A percentile compares a stretch with the other conserved stretches of the same genome.
Evolutionary conservation across 768 basidiomycete genomes (phyloP).

Genomic region (Galerina marginata): DNA sequence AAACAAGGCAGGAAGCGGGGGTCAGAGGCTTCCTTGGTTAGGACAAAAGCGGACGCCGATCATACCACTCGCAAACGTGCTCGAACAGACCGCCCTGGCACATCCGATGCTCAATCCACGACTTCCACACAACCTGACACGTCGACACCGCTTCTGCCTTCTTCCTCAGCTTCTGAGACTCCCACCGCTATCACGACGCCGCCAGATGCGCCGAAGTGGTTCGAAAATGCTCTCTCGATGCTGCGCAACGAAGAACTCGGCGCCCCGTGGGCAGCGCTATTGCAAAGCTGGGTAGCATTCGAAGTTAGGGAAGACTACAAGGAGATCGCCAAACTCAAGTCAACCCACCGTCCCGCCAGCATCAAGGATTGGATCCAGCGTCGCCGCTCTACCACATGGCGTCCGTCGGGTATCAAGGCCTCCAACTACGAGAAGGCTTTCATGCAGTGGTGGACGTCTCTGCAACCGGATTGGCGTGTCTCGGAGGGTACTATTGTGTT

Average conservation of each 20-base stretch:
- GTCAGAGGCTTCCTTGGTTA: too few relatives aligned
- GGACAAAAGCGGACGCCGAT: too few relatives aligned
- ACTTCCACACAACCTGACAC: not conserved
- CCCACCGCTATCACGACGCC: not conserved
- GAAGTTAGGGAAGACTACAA: not conserved
- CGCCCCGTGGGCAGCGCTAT: not conserved
- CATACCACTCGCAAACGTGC: too few relatives aligned
- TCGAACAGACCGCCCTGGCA: too few relatives aligned
- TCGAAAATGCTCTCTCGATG: not conserved
- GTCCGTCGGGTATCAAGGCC: not conserved
- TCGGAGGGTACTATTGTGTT: not conserved
- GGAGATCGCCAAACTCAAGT: not conserved
- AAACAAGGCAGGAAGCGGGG: too few relatives aligned
- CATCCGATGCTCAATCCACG: not conserved
- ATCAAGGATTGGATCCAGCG: slow-evolving; percentile 15
- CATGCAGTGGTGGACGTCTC: slow-evolving; percentile 13
- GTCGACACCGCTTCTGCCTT: not conserved
- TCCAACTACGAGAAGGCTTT: not conserved
- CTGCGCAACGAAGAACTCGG: not conserved
- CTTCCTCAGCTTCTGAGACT: not conserved
- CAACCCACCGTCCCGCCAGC: not conserved
- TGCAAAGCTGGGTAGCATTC: slow-evolving; percentile 2
- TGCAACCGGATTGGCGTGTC: slow-evolving; percentile 16
- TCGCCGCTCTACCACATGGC: slow-evolving; percentile 9
- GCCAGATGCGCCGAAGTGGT: slow-evolving; percentile 4